Percentiles rank a stretch among this genome's conserved stretches.
Evolutionary conservation across 2,329 filamentous ascomycete species (phyloP).

Genomic region (Rutstroemia sp.): DNA sequence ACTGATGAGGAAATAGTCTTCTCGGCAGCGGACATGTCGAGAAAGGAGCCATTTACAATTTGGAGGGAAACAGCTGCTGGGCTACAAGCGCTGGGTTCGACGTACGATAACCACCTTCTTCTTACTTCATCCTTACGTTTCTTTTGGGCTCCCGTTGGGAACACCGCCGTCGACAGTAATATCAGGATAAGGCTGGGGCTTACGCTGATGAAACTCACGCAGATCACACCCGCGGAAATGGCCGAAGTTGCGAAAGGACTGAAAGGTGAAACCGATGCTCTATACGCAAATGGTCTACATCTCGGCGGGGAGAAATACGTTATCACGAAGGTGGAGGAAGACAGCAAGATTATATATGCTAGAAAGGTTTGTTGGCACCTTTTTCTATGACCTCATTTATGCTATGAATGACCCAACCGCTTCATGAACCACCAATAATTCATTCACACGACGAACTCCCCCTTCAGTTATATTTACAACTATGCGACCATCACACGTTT

Average conservation of each 20-base stretch:
- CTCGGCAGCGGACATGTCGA: conserved; percentile 72
- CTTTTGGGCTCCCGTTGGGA: not conserved
- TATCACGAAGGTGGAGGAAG: conserved; percentile 65
- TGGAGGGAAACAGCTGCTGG: conserved; percentile 74
- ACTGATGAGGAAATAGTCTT: conserved; percentile 50
- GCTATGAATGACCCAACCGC: too few species aligned
- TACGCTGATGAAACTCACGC: conserved; percentile 17
- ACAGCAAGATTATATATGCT: conserved; percentile 63
- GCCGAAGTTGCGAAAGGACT: conserved; percentile 50
- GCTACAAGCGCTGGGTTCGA: conserved; percentile 60
- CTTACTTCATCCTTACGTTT: not conserved
- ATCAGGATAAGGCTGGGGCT: not conserved
- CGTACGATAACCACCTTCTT: conserved; percentile 20
- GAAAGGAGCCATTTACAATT: conserved; percentile 78
- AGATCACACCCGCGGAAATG: conserved; percentile 53
- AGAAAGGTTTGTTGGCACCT: conserved; percentile 59
- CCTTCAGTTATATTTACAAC: not conserved
- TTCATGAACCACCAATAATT: too few species aligned
- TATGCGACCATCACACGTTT: too few species aligned
- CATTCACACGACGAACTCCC: too few species aligned
- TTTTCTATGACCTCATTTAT: too few species aligned
- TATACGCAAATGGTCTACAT: conserved; percentile 66
- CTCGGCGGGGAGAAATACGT: conserved; percentile 74
- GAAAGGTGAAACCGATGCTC: conserved; percentile 45
- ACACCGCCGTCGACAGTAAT: not conserved